Conservation (phyloP, 2,329 filamentous ascomycete genomes). For the Harringtonia lauricola region DNA sequence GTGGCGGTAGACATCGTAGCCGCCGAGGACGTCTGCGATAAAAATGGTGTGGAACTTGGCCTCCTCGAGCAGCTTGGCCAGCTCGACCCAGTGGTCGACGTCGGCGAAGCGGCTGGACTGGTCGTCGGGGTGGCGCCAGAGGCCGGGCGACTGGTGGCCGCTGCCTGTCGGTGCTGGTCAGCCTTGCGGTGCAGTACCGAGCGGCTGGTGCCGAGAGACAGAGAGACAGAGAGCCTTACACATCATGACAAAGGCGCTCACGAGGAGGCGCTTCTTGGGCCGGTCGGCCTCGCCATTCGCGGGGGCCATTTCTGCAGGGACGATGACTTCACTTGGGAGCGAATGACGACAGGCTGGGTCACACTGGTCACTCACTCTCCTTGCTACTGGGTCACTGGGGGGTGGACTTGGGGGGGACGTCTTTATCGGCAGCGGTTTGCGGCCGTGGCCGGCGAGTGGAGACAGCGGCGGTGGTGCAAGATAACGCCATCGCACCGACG, state of each 20-base stretch:
- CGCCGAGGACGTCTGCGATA: conserved; percentile 49
- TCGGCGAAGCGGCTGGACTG: conserved; percentile 50
- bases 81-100: conserved; percentile 46
- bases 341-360: no score
- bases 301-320: background rate
- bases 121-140: conserved; percentile 53
- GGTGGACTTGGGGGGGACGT: no score
- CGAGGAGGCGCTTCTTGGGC: conserved; percentile 9
- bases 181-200: background rate
- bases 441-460: no score
- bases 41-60: conserved; percentile 55
- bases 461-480: no score
- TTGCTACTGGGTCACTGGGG: no score
- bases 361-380: no score
- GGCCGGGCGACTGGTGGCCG: conserved; percentile 34
- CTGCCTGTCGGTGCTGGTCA: conserved; percentile 16
- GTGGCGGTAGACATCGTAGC: conserved; percentile 57
- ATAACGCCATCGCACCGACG: no score
- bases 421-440: no score
- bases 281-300: background rate
- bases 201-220: no score
- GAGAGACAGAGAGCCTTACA: conserved; percentile 6
- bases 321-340: no score
- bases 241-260: conserved; percentile 14
- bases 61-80: conserved; percentile 47